Conservation (phyloP, 2,329 filamentous ascomycete genomes). For the Chaetomiaceae sp. region DNA sequence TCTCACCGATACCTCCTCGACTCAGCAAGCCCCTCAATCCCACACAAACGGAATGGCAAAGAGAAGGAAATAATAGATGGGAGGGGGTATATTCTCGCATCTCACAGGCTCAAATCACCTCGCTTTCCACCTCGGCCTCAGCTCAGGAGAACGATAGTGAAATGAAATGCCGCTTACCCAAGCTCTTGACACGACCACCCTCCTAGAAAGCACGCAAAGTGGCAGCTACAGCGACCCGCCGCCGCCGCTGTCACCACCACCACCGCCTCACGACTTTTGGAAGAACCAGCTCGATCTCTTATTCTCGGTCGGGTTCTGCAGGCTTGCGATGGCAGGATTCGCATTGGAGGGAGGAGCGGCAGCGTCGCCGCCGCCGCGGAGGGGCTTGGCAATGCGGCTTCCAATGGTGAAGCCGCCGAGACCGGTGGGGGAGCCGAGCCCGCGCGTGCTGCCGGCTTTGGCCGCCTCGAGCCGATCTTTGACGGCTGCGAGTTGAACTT, state of each 20-base stretch:
- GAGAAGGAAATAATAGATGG: neutral
- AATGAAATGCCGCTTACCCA: neutral
- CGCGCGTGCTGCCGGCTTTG: slow-evolving; percentile 84
- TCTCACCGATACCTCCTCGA: neutral
- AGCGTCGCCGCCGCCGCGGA: slow-evolving; percentile 55
- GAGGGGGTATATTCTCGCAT: neutral
- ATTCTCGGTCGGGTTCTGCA: slow-evolving; percentile 53
- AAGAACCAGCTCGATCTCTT: slow-evolving; percentile 74
- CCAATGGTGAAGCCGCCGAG: slow-evolving; percentile 68
- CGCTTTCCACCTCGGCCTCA: neutral
- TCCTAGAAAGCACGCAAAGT: slow-evolving; percentile 1
- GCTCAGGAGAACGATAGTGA: too few species aligned
- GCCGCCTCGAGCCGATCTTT: slow-evolving; percentile 96
- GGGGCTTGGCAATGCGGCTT: slow-evolving; percentile 63
- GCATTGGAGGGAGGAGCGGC: slow-evolving; percentile 37
- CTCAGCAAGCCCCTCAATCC: neutral
- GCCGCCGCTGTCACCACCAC: too few species aligned
- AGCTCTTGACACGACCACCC: slow-evolving; percentile 7
- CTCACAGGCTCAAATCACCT: neutral
- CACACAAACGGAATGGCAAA: neutral
- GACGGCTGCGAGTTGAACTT: slow-evolving; percentile 91
- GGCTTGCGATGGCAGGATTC: slow-evolving; percentile 51
- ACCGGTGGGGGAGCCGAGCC: slow-evolving; percentile 58
- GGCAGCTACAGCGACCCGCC: neutral
- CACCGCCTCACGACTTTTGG: slow-evolving; percentile 43